Conservation (phyloP, 2,329 filamentous ascomycete species). For the Myriosclerotinia duriaeana region DNA sequence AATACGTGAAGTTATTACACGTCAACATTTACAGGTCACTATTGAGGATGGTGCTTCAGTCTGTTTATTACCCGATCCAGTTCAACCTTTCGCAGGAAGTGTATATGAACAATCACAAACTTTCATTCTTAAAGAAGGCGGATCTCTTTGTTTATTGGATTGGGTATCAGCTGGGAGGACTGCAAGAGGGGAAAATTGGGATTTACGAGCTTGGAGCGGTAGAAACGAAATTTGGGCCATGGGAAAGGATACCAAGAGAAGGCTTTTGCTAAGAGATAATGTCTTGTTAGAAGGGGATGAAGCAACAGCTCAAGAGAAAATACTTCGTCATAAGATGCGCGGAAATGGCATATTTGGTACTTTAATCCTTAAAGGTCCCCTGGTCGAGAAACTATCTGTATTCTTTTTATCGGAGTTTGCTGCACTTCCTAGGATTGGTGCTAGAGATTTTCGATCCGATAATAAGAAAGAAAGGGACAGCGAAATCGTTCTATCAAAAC, state of each 20-base stretch:
- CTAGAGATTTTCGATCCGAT: constrained; percentile 68
- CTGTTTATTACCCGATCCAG: constrained; percentile 81
- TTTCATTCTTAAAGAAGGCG: constrained; percentile 60
- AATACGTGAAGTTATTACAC: constrained; percentile 54
- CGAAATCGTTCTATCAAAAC: constrained; percentile 43
- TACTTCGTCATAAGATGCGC: constrained; percentile 65
- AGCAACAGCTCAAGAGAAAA: constrained; percentile 42
- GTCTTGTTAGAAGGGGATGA: constrained; percentile 67
- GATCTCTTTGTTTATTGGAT: constrained; percentile 78
- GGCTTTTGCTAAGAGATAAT: constrained; percentile 81
- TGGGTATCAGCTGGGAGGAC: constrained; percentile 90
- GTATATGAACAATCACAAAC: constrained; percentile 82
- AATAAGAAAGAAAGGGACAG: constrained; percentile 49
- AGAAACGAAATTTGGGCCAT: constrained; percentile 81
- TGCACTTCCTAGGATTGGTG: constrained; percentile 76
- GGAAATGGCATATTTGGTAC: constrained; percentile 78
- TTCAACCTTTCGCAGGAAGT: constrained; percentile 84
- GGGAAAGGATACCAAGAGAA: constrained; percentile 45
- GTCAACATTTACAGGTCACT: constrained; percentile 54
- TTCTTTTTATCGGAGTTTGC: constrained; percentile 82
- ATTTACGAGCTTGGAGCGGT: constrained; percentile 73
- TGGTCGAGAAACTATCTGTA: constrained; percentile 63
- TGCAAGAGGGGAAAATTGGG: constrained; percentile 87
- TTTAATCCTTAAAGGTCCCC: constrained; percentile 73
- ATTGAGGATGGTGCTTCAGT: constrained; percentile 55